phyloP scores from a whole-genome alignment of 768 basidiomycete genomes.

The Pholiota conissans region DNA sequence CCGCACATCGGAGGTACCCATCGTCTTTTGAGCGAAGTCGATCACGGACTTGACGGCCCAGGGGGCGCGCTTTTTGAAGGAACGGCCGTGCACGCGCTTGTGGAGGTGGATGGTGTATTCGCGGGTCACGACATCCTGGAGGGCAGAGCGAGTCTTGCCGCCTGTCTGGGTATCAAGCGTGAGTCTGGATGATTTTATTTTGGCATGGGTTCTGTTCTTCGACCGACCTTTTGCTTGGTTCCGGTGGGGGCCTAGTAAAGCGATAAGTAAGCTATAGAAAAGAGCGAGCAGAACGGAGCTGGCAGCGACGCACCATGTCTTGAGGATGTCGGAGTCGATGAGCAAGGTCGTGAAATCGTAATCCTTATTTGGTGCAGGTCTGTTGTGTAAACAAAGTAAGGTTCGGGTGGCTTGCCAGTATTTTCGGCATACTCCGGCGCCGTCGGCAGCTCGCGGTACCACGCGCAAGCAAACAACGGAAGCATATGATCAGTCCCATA shows the following conservation, averaged over 20 bases:
- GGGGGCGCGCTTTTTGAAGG: slow-evolving; percentile 98
- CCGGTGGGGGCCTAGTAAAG: slow-evolving; percentile 44
- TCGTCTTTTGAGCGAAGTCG: slow-evolving; percentile 88
- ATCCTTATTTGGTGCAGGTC: slow-evolving; percentile 36
- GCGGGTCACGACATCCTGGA: slow-evolving; percentile 96
- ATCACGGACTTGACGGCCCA: slow-evolving; percentile 94
- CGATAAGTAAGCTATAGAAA: slow-evolving; percentile 7
- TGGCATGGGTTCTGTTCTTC: neutral
- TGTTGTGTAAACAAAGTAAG: slow-evolving; percentile 50
- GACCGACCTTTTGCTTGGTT: slow-evolving; percentile 58
- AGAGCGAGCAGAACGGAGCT: neutral
- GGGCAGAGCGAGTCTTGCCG: slow-evolving; percentile 93
- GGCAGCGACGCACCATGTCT: slow-evolving; percentile 58
- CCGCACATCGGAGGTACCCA: slow-evolving; percentile 95
- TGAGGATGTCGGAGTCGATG: slow-evolving; percentile 63
- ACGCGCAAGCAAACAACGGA: slow-evolving; percentile 6
- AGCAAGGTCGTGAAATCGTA: slow-evolving; percentile 34
- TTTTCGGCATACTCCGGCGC: slow-evolving; percentile 32
- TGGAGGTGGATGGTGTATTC: slow-evolving; percentile 99
- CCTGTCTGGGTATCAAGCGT: slow-evolving; percentile 47
- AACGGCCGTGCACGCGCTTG: slow-evolving; percentile 89
- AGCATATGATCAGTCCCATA: slow-evolving; percentile 4
- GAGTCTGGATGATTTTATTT: neutral
- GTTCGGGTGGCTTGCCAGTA: slow-evolving; percentile 56
- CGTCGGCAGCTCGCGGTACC: neutral